Evolutionary conservation across 176 grass and related monocot species (phyloP), one percentile per base, ranked within the genome.

Genomic region (Urochloa ruziziensis): DNA sequence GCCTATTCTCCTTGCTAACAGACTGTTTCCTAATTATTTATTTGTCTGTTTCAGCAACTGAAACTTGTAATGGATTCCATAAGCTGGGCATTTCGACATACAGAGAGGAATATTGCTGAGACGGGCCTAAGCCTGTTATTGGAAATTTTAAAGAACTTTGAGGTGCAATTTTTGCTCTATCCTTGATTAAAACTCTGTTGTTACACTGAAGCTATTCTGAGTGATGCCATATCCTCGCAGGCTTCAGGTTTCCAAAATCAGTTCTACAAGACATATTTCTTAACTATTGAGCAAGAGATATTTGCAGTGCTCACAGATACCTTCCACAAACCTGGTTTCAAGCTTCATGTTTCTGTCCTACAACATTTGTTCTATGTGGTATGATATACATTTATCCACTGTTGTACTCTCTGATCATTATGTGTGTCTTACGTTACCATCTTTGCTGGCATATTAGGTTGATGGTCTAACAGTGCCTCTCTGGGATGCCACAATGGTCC

Each of bases 51-150:
- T 52, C 82, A 94, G 92, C 88, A 94, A 94, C 58, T 91, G 80
- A 94, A 91, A 73, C 85, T 94, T 71, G 86, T 94, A 18, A 89
- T 94, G 88, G 88, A 94, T 53, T 94, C 92, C 15, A 94, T 94
- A 67, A 91, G 80, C 57, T 94, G 86, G 86, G 88, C 92, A 48
- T 88, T 91, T 59, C 80, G 86, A 61, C 92, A 94, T 76, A 94
- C 88, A 19, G 88, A 94, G 80, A 88, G 86, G 32, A 94, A 94
- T 73, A 94, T 94, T 86, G 92, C 88, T 60, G 92, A 94, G 83
- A 94, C 88, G 6, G 88, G 92, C 43, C 83, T 94, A 24, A 88
- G 74, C 79, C 79, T 94, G 36, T 72, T 94, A 62, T 80, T 91
- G 48, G 89, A 94, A 88, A 74, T 94, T 75, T 48, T 94, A 32